Evolutionary conservation across 768 basidiomycete genomes (phyloP).

Genomic region (Pleurotus tuoliensis): DNA sequence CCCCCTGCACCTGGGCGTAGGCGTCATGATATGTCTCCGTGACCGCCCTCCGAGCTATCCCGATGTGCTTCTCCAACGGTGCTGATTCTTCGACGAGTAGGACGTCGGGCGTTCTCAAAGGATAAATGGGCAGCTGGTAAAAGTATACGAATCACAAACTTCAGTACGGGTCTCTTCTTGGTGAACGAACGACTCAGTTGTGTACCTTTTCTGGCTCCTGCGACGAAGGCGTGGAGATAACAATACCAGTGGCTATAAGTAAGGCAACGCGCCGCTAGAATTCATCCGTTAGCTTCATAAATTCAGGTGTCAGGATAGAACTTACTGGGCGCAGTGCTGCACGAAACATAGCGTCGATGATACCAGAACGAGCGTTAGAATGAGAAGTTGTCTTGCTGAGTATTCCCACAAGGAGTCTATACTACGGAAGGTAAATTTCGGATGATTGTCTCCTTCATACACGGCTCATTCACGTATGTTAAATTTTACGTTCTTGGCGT

Average conservation of each 20-base stretch:
- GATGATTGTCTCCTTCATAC: too few species aligned
- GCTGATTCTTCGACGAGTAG: constrained; percentile 72
- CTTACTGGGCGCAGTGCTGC: background rate
- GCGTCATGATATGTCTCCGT: constrained; percentile 54
- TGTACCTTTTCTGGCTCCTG: background rate
- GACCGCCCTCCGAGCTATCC: constrained; percentile 57
- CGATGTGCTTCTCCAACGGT: constrained; percentile 76
- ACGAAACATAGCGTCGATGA: background rate
- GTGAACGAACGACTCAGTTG: too few species aligned
- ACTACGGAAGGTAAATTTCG: too few species aligned
- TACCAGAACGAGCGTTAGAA: too few species aligned
- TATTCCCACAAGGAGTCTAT: too few species aligned
- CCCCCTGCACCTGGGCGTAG: constrained; percentile 64
- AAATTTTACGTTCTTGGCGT: too few species aligned
- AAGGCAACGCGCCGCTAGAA: constrained; percentile 1
- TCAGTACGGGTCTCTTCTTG: too few species aligned
- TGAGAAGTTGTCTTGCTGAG: too few species aligned
- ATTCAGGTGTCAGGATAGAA: background rate
- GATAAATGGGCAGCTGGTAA: constrained; percentile 80
- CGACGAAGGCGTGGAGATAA: background rate
- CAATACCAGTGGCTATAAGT: background rate
- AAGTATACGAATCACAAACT: too few species aligned
- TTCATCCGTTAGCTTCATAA: background rate
- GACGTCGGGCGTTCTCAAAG: constrained; percentile 53
- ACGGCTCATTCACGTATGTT: too few species aligned